These are phyloP conservation scores for Porphyra umbilicalis DNA, from an alignment of 31 red algal species.

Conservation along the genomic window DNA sequence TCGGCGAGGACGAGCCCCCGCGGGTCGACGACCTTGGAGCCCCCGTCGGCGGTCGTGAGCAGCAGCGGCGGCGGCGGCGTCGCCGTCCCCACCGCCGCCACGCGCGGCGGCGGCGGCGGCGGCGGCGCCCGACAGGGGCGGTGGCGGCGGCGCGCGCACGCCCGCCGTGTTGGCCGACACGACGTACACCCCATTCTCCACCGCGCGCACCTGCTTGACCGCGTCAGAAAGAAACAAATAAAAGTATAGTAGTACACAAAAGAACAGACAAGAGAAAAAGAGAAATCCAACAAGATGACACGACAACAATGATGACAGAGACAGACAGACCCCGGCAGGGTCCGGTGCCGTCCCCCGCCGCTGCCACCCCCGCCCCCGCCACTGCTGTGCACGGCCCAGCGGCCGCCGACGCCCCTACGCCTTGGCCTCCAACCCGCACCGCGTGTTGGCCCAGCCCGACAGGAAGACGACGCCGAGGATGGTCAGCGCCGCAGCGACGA, in stretches of 20 bases:
- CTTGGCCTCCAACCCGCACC: constrained; percentile 9
- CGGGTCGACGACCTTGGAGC: not conserved
- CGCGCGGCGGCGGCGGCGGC: not conserved
- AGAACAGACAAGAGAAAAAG: too few species aligned
- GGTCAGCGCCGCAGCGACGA: constrained; percentile 37
- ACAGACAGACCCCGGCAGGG: too few species aligned
- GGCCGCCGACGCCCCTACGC: constrained; percentile 2
- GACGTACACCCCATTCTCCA: not conserved
- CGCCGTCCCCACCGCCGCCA: too few species aligned
- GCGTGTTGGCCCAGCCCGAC: constrained; percentile 44
- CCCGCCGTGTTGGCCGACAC: not conserved
- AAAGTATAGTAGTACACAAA: too few species aligned
- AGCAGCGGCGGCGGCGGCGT: not conserved
- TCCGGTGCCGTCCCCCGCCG: too few species aligned
- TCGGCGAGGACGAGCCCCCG: not conserved
- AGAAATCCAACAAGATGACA: too few species aligned
- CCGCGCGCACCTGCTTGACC: not conserved
- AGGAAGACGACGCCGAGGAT: constrained; percentile 55
- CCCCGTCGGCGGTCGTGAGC: not conserved
- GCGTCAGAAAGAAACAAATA: not conserved
- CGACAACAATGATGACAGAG: too few species aligned
- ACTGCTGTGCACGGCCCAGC: too few species aligned
- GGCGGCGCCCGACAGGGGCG: not conserved
- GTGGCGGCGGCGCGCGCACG: not conserved
- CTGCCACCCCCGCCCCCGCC: too few species aligned